A percentile compares a stretch with the other conserved stretches of the same genome.
These are phyloP conservation scores for Asterochloris sp. DNA, from an alignment of 139 green algal species.

Conservation along the genomic window DNA sequence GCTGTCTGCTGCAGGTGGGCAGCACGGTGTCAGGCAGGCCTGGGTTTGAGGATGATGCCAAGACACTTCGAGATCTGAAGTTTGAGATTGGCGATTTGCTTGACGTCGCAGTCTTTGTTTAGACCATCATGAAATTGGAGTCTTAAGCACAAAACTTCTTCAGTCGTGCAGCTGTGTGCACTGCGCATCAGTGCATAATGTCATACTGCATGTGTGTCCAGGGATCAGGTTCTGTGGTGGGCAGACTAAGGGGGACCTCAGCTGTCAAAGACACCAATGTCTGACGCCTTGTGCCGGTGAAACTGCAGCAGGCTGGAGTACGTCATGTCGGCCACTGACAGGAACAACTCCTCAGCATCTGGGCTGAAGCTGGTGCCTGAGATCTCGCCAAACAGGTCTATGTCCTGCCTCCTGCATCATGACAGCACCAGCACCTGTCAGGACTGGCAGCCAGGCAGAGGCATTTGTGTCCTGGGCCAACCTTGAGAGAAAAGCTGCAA, in stretches of 20 bases:
- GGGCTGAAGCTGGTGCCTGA: slow-evolving; percentile 42
- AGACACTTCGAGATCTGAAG: slow-evolving; percentile 69
- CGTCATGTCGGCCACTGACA: slow-evolving; percentile 24
- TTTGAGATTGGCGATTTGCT: slow-evolving; percentile 69
- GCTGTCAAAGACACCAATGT: not conserved
- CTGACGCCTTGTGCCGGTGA: not conserved
- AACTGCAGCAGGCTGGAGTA: slow-evolving; percentile 35
- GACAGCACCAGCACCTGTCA: not conserved
- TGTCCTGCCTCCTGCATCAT: slow-evolving; percentile 20
- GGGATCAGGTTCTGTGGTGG: not conserved
- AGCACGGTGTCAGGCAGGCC: slow-evolving; percentile 38
- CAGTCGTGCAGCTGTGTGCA: not conserved
- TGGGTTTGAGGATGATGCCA: slow-evolving; percentile 69
- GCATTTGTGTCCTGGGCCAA: not conserved
- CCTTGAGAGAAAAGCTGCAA: not conserved
- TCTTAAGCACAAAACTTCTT: not conserved
- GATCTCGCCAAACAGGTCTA: slow-evolving; percentile 58
- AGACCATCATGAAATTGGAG: not conserved
- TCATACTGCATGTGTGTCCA: not conserved
- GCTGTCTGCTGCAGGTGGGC: slow-evolving; percentile 52
- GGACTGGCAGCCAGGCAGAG: not conserved
- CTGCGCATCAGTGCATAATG: not conserved
- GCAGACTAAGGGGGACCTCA: not conserved
- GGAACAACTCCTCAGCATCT: slow-evolving; percentile 29
- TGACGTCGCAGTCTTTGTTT: too few relatives aligned